Evolutionary conservation across 129 eudicot genomes (phyloP).

Genomic region (Kitagawia praeruptora): DNA sequence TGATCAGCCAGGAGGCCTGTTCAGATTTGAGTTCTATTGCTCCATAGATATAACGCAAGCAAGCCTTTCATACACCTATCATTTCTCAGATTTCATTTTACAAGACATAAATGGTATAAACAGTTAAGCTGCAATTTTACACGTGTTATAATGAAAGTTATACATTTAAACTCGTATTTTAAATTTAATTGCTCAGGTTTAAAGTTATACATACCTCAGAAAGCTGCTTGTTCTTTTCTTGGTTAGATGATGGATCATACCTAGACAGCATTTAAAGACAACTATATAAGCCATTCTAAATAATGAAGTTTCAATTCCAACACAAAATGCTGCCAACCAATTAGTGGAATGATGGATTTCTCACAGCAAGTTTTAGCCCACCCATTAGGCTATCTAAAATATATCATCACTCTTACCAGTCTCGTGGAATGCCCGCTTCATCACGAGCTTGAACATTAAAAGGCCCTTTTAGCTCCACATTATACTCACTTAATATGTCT

Average conservation of each 20-base stretch:
- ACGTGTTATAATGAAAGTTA: too few species aligned
- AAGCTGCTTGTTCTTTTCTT: conserved; percentile 36
- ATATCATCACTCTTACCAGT: conserved; percentile 47
- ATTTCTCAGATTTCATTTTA: conserved; percentile 6
- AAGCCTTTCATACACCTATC: conserved; percentile 76
- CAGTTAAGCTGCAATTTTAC: neutral
- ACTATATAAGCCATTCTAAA: neutral
- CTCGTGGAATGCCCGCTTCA: too few species aligned
- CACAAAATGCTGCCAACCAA: neutral
- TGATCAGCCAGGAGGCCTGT: conserved; percentile 25
- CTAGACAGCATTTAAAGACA: conserved; percentile 25
- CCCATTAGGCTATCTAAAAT: neutral
- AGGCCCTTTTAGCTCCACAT: too few species aligned
- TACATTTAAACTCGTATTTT: neutral
- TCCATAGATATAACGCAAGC: conserved; percentile 75
- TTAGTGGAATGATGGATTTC: neutral
- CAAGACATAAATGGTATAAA: neutral
- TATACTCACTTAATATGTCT: too few species aligned
- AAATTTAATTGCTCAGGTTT: neutral
- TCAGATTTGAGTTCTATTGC: conserved; percentile 68
- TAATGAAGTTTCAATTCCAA: too few species aligned
- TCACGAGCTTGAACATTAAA: too few species aligned
- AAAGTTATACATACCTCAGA: conserved; percentile 42
- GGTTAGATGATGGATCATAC: conserved; percentile 51
- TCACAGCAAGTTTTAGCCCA: neutral